These are phyloP conservation scores for Neltuma alba DNA, from an alignment of 306 rosid species.

Conservation along the genomic window DNA sequence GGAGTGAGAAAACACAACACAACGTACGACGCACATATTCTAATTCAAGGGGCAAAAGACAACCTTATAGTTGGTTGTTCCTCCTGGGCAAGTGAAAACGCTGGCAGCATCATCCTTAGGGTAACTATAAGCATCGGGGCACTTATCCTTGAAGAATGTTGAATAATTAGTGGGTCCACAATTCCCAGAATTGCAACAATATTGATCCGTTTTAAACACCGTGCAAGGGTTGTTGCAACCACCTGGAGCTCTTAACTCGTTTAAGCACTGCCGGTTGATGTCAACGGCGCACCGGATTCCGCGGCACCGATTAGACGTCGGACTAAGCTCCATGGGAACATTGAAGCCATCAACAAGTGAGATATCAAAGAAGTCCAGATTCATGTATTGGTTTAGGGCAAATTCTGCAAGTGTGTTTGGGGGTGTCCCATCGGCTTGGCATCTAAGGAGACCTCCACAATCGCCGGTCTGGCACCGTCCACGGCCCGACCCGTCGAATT, in stretches of 20 bases:
- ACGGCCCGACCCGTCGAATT: conserved; percentile 41
- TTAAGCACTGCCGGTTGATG: conserved; percentile 50
- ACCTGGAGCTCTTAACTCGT: conserved; percentile 27
- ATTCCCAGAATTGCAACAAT: conserved; percentile 36
- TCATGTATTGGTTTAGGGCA: conserved; percentile 33
- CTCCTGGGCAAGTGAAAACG: conserved; percentile 37
- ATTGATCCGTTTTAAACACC: conserved; percentile 33
- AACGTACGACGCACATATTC: too few species aligned
- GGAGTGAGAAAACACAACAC: too few species aligned
- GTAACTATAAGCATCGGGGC: conserved; percentile 47
- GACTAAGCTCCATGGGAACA: conserved; percentile 47
- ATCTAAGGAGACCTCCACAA: conserved; percentile 38
- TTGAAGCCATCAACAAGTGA: conserved; percentile 52
- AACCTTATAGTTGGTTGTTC: conserved; percentile 46
- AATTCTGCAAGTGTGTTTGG: conserved; percentile 62
- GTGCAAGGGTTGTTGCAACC: conserved; percentile 61
- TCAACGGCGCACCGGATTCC: conserved; percentile 36
- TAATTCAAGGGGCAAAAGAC: conserved; percentile 37
- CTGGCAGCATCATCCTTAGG: conserved; percentile 45
- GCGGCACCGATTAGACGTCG: not conserved
- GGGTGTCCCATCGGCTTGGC: conserved; percentile 41
- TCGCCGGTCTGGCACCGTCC: conserved; percentile 64
- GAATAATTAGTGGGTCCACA: conserved; percentile 46
- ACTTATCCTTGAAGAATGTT: conserved; percentile 39
- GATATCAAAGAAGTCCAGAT: conserved; percentile 46